Base-by-base conservation (phyloP, 352 stramenopile species). In the Pythium dissimile region DNA sequence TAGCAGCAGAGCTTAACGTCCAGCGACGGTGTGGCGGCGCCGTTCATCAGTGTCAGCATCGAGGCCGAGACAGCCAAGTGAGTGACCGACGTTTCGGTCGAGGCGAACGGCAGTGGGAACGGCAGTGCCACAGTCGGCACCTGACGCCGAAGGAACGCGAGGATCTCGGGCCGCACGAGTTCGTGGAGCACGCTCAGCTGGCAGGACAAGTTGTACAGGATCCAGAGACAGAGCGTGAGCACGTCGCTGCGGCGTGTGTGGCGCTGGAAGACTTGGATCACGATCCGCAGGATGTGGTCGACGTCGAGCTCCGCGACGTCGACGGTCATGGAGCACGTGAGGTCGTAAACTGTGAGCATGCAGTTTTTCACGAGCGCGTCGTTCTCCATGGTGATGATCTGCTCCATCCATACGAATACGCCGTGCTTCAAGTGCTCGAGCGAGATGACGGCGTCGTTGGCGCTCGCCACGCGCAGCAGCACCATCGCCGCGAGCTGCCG, bases 121-220 rank as follows among this genome's bases (percentile, higher is more conserved):
- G 56, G 62, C n/a, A 54, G 32, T 44, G 54, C 31, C 1, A 54
- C 50, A 1, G 23, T 16, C 3, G 78, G 72, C 0, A 86, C 62
- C 48, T 79, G 71, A 16, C 73, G 55, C 0, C 65, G 73, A n/a
- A 90, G 48, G 44, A 88, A 84, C 12, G 21, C 44, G 61, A 89
- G 74, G 59, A 87, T 80, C 32, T 88, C 72, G 1, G 73, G 64
- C 21, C 71, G 55, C 10, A 89, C 63, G 13, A 92, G 73, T 9
- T 77, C 58, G 23, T 64, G 45, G 2, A 91, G 55, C 1, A 80
- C 66, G 3, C 38, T 35, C 9, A 71, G 54, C 54, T 88, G 75
- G 35, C 83, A 92, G 2, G 80, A 88, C 15, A 90, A 48, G 28
- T 92, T 92, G 70, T 92, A 92, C 21, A 91, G 45, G 3, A 86